Evolutionary conservation across 148 eudicot genomes (phyloP).

Genomic region (Chenopodium berlandieri): DNA sequence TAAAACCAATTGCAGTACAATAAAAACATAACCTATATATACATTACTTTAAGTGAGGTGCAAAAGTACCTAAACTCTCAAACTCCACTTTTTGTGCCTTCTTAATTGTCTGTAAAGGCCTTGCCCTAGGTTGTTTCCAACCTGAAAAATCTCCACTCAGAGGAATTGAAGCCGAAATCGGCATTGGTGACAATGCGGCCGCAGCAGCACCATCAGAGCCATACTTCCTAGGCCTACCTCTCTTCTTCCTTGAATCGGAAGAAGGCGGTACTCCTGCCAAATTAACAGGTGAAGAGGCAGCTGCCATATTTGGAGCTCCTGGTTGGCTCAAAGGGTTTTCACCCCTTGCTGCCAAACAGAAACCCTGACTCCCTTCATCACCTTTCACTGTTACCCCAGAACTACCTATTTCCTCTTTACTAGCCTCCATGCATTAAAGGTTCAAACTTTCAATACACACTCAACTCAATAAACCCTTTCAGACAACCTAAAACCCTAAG

Average conservation of each 20-base stretch:
- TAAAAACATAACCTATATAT: background rate
- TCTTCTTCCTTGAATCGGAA: conserved; percentile 53
- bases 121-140: conserved; percentile 62
- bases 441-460: conserved; percentile 16
- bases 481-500: conserved; percentile 32
- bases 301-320: conserved; percentile 38
- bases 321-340: conserved; percentile 40
- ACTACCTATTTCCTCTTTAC: conserved; percentile 52
- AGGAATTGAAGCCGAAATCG: conserved; percentile 93
- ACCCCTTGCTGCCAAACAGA: conserved; percentile 37
- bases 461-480: conserved; percentile 1
- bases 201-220: conserved; percentile 56
- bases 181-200: conserved; percentile 78
- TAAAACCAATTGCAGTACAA: conserved; percentile 18
- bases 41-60: background rate
- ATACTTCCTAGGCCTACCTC: conserved; percentile 92
- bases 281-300: conserved; percentile 36
- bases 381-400: conserved; percentile 42
- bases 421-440: conserved; percentile 61
- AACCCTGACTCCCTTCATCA: conserved; percentile 46
- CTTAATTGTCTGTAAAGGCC: conserved; percentile 50
- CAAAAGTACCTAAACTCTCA: conserved; percentile 46
- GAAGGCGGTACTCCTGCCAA: conserved; percentile 21
- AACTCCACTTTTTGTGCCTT: conserved; percentile 65
- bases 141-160: conserved; percentile 71